Evolutionary conservation across 2,329 filamentous ascomycete species (phyloP), one percentile per base, ranked within the genome.

Genomic region (Fusarium compactum): DNA sequence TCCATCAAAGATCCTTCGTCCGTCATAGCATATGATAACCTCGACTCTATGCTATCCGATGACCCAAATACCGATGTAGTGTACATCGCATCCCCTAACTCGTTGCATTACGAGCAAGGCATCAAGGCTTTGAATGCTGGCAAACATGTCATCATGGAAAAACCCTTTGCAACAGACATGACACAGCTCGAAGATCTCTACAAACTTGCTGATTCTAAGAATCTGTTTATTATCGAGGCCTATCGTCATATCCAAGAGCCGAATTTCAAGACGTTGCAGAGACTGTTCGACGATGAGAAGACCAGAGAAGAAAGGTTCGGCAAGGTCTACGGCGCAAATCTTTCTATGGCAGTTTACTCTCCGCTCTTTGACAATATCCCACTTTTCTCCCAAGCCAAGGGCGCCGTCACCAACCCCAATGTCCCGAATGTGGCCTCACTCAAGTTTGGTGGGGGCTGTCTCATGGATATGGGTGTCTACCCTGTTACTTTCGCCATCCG

Each of bases 401-500:
- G 55, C 3, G 47, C 58, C 6, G 48, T 70, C 3, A 46, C 62
- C 4, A 56, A 70, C 3, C 27, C 41, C n/a, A 53, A 67, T 8
- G 29, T 72, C 6, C 65, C 69, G 5, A 72, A 72, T 10, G 69
- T 72, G 3, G 52, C 65, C 4, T 72, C 69, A 1, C 62, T 43
- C 16, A 70, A 65, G 11, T 65, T 72, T 8, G 72, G 69, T 4
- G 69, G 69, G 8, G 69, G 69, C 4, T 58, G 55, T 15, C 22
- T 72, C 1, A 72, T 70, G 69, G 69, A 72, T 25, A 72, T 72
- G 69, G 69, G 69, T 1, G 71, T 70, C 5, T 72, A 72, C 24
- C 55, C 55, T 12, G 69, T 72, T 38, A 72, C 70, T 34, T 72
- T 72, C 2, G 52, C 69, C 3, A 22, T 72, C 1, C 48, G 69